Evolutionary conservation across 345 rosid genomes (phyloP).

Genomic region (Kandelia obovata): DNA sequence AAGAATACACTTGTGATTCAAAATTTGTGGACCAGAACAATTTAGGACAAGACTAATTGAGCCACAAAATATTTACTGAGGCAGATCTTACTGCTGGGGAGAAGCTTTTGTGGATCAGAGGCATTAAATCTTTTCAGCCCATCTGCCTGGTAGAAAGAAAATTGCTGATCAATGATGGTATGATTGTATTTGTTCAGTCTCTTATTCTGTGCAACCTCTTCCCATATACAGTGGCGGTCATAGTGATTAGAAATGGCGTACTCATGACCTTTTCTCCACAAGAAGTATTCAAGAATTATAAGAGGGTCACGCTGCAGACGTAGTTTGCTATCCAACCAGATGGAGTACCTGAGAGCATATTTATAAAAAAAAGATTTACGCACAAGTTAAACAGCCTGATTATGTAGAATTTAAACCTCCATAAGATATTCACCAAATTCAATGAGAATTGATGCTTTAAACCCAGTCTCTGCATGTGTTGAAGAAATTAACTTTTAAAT

Average conservation of each 20-base stretch:
- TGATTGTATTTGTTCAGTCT: conserved; percentile 92
- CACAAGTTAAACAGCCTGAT: conserved; percentile 1
- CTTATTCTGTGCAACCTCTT: conserved; percentile 94
- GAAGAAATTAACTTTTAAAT: neutral
- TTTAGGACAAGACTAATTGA: neutral
- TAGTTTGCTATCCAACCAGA: conserved; percentile 97
- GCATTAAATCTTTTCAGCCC: conserved; percentile 75
- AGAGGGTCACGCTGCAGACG: conserved; percentile 88
- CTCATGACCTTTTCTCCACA: conserved; percentile 94
- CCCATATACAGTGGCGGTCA: conserved; percentile 94
- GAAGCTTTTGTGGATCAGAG: conserved; percentile 78
- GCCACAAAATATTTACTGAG: neutral
- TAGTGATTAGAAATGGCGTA: conserved; percentile 95
- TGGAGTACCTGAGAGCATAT: conserved; percentile 67
- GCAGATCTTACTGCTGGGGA: conserved; percentile 77
- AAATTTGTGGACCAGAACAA: neutral
- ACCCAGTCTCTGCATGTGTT: neutral
- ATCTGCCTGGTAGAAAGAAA: conserved; percentile 77
- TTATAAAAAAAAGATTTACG: conserved; percentile 6
- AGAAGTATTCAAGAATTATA: conserved; percentile 75
- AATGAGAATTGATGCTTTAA: neutral
- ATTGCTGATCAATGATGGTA: conserved; percentile 75
- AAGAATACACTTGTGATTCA: neutral
- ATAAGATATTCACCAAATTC: neutral
- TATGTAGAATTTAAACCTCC: neutral